Percentiles rank a stretch among this genome's conserved stretches.
phyloP scores from a whole-genome alignment of 2,329 filamentous ascomycete species.

The Fusarium proliferatum region DNA sequence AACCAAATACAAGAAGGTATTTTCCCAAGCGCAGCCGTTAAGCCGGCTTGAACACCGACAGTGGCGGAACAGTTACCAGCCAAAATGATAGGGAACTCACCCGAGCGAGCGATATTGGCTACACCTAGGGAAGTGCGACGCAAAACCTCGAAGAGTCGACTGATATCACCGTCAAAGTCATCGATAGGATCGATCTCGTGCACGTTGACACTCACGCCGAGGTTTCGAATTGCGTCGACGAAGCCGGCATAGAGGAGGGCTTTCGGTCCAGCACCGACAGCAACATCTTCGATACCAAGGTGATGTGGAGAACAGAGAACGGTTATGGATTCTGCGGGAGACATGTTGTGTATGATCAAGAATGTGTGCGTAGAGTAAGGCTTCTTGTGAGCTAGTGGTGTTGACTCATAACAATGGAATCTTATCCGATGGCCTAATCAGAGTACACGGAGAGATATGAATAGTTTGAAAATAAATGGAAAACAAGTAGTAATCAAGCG shows the following conservation, averaged over 20 bases:
- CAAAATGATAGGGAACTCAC: neutral
- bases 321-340: neutral
- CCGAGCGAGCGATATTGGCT: neutral
- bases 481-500: too few relatives aligned
- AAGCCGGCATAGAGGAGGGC: conserved; percentile 1
- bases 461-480: neutral
- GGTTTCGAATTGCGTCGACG: neutral
- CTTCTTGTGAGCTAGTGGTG: neutral
- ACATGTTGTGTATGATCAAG: neutral
- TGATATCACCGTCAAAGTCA: conserved; percentile 6
- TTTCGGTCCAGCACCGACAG: neutral
- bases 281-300: neutral
- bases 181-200: neutral
- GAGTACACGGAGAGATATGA: neutral
- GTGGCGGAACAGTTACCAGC: conserved; percentile 9
- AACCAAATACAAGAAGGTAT: conserved; percentile 54
- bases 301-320: neutral
- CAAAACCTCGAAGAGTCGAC: conserved; percentile 4
- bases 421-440: too few relatives aligned
- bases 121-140: neutral
- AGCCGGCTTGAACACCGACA: conserved; percentile 45
- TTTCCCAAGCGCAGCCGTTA: conserved; percentile 26
- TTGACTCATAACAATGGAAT: neutral
- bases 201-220: neutral
- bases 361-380: neutral